Base-by-base conservation (phyloP, 371 early-diverging fungal species). In the Rozella allomycis region DNA sequence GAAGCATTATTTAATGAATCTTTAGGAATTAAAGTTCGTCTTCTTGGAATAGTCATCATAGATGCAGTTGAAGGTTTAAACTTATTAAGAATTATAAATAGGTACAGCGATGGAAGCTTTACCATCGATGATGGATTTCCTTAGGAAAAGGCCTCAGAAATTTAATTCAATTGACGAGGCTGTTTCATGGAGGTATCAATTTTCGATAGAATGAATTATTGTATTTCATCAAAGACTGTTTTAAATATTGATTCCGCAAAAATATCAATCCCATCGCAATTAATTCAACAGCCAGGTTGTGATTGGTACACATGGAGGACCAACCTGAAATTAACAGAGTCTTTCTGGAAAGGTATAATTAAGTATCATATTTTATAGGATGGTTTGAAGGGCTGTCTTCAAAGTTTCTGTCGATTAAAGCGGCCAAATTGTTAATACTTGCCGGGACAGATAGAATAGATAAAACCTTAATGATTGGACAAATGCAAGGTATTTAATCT, bases 41-140 rank as follows among this genome's bases (percentile, higher is more conserved):
- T 83, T 0, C 39, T 67, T 3, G 86, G 84, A 0, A 59, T 81
- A 1, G 67, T 60, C 6, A 72, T 82, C 0, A 34, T 88, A 20
- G 90, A 88, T 54, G 81, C 86, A 5, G 86, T 86, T 4, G 90
- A 88, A 57, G 85, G 82, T 62, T 23, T n/a, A n/a, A n/a, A n/a
- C n/a, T n/a, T n/a, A n/a, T n/a, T n/a, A n/a, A n/a, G n/a, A n/a
- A n/a, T n/a, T n/a, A n/a, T n/a, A n/a, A n/a, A 31, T n/a, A 30
- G 62, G 57, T 6, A 72, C 78, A 1, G 82, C 79, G 1, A 53
- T 84, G 44, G 79, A 77, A 27, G 72, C 76, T 13, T 47, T 84
- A 16, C 35, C 55, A 0, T 56, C 67, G 22, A 81, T 81, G 72
- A 54, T 50, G 0, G 33, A 29, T 4, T 56, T 71, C 20, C 45